phyloP scores from a whole-genome alignment of 1,284 basidiomycete genomes.

The Trichosporon sp. region DNA sequence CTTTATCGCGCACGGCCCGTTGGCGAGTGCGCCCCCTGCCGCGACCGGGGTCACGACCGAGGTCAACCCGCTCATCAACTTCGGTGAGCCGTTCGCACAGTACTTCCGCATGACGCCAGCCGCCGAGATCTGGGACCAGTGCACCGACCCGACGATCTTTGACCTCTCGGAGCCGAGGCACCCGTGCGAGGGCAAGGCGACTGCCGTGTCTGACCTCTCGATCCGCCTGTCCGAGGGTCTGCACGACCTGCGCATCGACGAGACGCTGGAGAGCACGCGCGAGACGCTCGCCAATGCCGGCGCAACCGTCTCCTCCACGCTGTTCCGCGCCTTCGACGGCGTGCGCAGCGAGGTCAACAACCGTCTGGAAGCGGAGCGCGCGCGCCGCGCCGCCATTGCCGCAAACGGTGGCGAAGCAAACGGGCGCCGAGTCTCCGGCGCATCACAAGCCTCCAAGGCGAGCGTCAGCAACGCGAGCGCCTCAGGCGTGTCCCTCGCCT shows the following conservation, averaged over 20 bases:
- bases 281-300: constrained; percentile 80
- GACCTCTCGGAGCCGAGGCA: constrained; percentile 90
- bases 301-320: constrained; percentile 71
- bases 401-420: constrained; percentile 6
- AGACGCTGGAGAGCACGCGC: constrained; percentile 82
- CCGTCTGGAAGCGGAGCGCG: constrained; percentile 40
- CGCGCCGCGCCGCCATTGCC: constrained; percentile 27
- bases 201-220: constrained; percentile 84
- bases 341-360: constrained; percentile 61
- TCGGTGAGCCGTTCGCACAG: constrained; percentile 78
- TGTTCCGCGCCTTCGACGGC: constrained; percentile 84
- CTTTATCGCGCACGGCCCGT: constrained; percentile 60
- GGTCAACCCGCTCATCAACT: constrained; percentile 64
- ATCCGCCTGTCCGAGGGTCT: constrained; percentile 81
- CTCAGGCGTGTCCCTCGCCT: constrained; percentile 6
- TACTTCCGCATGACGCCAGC: constrained; percentile 82
- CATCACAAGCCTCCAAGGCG: background rate
- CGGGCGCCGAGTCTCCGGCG: background rate
- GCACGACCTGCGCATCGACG: constrained; percentile 84
- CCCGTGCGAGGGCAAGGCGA: constrained; percentile 83
- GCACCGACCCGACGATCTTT: constrained; percentile 84
- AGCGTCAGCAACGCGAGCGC: background rate
- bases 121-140: constrained; percentile 80
- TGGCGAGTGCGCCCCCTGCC: background rate
- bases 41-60: constrained; percentile 25